phyloP scores from a whole-genome alignment of 306 rosid genomes.

The Gynostemma pentaphyllum region DNA sequence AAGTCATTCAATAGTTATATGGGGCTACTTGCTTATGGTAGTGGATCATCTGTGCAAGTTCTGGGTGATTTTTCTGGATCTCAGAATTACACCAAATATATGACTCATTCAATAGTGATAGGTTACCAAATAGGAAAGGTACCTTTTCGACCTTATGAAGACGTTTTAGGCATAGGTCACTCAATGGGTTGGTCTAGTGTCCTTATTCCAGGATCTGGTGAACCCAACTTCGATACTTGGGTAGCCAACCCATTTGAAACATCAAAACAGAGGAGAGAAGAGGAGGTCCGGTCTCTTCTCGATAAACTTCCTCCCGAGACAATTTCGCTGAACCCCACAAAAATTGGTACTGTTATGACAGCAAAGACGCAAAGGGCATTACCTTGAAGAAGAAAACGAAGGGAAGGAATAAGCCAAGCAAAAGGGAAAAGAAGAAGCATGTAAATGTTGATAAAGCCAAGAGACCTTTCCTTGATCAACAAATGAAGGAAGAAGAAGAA shows the following conservation, averaged over 20 bases:
- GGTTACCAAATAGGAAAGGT: too few species aligned
- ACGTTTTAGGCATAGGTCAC: constrained; percentile 72
- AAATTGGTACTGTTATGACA: constrained; percentile 48
- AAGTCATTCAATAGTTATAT: too few species aligned
- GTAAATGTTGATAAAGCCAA: constrained; percentile 45
- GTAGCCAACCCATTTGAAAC: constrained; percentile 78
- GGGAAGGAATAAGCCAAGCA: too few species aligned
- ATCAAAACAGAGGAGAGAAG: too few species aligned
- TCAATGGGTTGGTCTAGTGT: constrained; percentile 86
- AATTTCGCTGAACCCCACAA: constrained; percentile 65
- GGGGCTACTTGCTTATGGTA: constrained; percentile 67
- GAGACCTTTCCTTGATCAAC: constrained; percentile 62
- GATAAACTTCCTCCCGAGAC: too few species aligned
- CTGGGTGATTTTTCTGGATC: constrained; percentile 38
- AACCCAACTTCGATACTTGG: constrained; percentile 74
- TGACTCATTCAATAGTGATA: constrained; percentile 68
- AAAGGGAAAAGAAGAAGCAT: constrained; percentile 46
- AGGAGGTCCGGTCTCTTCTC: too few species aligned
- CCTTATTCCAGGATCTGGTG: constrained; percentile 85
- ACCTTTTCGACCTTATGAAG: too few species aligned
- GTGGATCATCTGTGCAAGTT: constrained; percentile 39
- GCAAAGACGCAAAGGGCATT: too few species aligned
- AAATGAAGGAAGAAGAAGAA: constrained; percentile 35
- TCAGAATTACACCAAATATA: constrained; percentile 45
- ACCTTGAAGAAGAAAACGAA: too few species aligned